A percentile compares a stretch with the other conserved stretches of the same genome.
Conservation (phyloP, 2,329 filamentous ascomycete genomes). For the Chrysoporthe cubensis region DNA sequence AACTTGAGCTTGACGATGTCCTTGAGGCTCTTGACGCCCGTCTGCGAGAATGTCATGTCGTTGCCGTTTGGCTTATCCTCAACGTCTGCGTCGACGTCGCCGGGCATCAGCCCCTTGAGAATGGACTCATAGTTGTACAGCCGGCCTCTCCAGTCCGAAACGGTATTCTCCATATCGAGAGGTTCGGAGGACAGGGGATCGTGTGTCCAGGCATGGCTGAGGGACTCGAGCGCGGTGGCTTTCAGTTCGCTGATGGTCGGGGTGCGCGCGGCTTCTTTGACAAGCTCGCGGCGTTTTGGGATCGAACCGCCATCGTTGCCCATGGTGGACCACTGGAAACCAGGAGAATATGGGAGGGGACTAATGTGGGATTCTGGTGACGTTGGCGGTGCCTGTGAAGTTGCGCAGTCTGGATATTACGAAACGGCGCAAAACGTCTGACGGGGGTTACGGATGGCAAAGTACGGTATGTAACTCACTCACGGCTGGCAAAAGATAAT, state of each 20-base stretch:
- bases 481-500: slow-evolving; percentile 13
- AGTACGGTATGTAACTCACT: background rate
- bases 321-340: slow-evolving; percentile 58
- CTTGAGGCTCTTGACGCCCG: slow-evolving; percentile 76
- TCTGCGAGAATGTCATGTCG: slow-evolving; percentile 47
- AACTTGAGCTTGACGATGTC: slow-evolving; percentile 90
- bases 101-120: slow-evolving; percentile 62
- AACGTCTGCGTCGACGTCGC: slow-evolving; percentile 65
- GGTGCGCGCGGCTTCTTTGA: slow-evolving; percentile 86
- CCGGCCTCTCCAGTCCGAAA: slow-evolving; percentile 79
- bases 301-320: slow-evolving; percentile 98
- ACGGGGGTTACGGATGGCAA: background rate
- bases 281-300: slow-evolving; percentile 91
- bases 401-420: slow-evolving; percentile 13
- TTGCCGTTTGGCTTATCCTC: slow-evolving; percentile 50
- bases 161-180: slow-evolving; percentile 71
- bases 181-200: slow-evolving; percentile 84
- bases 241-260: slow-evolving; percentile 87
- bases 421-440: slow-evolving; percentile 20
- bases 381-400: background rate
- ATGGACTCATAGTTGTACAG: slow-evolving; percentile 96
- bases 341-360: too few species aligned
- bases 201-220: slow-evolving; percentile 83
- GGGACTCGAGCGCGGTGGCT: slow-evolving; percentile 81
- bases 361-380: background rate